Base-by-base conservation (phyloP, 495 filamentous ascomycete species). In the Penicillium canescens region DNA sequence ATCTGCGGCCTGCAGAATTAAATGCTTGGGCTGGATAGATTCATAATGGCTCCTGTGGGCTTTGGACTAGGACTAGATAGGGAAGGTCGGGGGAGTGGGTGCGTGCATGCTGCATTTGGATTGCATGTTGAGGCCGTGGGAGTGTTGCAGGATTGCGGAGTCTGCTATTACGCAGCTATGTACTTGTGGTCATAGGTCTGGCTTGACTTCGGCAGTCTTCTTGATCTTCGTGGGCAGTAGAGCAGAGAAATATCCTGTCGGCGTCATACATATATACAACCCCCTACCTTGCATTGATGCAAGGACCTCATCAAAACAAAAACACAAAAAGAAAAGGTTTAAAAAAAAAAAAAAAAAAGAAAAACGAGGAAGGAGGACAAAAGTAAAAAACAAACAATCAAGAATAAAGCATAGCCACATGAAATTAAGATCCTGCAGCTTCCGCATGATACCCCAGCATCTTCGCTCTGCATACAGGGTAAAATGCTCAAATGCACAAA, bases 391-490 rank as follows among this genome's bases (percentile, higher is more conserved):
- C 6, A 8, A 24, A 28, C 34, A 23, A 11, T 2, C 4, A 14
- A n/a, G 28, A 31, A 7, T 10, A 31, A 46, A 35, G 18, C 31
- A 12, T 18, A 34, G 13, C 18, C 18, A 23, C 20, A 2, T 36
- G 8, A 24, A 14, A 10, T 24, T 16, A 12, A 26, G 16, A n/a
- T 50, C 24, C 26, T 48, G 47, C 46, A 45, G 44, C 41, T 45
- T 54, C 49, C 44, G 21, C 56, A 56, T 62, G 52, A 56, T 50
- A 62, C 44, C 52, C 55, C 35, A 45, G 55, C 41, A 16, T 57
- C 58, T 44, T 40, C 16, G 42, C 51, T 11, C 55, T 59, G 55
- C 54, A 54, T 57, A 50, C 46, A 51, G 50, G 37, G 46, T 58
- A 61, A 61, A 49, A 55, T 47, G 50, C 50, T 54, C 50, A 51